phyloP scores from a whole-genome alignment of 352 stramenopile species.

The Phytophthora cryptogea region DNA sequence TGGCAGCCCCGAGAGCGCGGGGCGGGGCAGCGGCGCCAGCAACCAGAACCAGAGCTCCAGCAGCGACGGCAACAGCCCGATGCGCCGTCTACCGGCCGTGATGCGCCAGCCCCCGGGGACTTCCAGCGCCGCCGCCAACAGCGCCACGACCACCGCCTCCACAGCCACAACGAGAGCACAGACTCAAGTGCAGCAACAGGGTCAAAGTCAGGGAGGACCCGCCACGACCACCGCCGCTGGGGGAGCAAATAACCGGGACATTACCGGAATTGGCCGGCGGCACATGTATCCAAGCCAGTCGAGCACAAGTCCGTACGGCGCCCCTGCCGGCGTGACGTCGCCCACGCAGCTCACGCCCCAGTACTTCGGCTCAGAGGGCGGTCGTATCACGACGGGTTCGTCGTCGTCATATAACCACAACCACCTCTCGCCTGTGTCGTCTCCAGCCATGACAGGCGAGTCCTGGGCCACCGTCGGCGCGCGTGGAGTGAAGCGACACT shows the following conservation, averaged over 20 bases:
- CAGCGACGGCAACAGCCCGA: slow-evolving; percentile 37
- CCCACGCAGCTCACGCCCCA: slow-evolving; percentile 28
- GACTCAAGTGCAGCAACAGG: background rate
- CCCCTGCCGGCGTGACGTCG: slow-evolving; percentile 10
- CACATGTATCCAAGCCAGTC: slow-evolving; percentile 20
- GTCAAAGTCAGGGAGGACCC: slow-evolving; percentile 3
- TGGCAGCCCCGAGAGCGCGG: slow-evolving; percentile 3
- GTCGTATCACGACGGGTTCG: slow-evolving; percentile 23
- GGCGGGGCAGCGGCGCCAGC: background rate
- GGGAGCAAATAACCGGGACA: slow-evolving; percentile 5
- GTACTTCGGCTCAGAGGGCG: slow-evolving; percentile 24
- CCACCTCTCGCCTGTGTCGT: slow-evolving; percentile 35
- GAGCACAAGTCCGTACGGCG: slow-evolving; percentile 11
- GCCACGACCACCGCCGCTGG: background rate
- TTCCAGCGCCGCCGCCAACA: background rate
- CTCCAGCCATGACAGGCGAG: slow-evolving; percentile 33
- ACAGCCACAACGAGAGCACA: slow-evolving; percentile 7
- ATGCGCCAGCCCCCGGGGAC: slow-evolving; percentile 24
- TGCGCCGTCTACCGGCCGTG: slow-evolving; percentile 45
- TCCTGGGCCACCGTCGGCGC: slow-evolving; percentile 14
- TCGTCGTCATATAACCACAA: slow-evolving; percentile 26
- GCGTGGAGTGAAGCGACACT: slow-evolving; percentile 47
- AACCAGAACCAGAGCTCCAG: slow-evolving; percentile 20
- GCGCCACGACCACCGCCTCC: background rate
- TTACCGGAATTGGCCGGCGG: slow-evolving; percentile 17